A percentile compares a stretch with the other conserved stretches of the same genome.
Conservation (phyloP, 768 basidiomycete genomes). For the Daedaleopsis sinensis region DNA sequence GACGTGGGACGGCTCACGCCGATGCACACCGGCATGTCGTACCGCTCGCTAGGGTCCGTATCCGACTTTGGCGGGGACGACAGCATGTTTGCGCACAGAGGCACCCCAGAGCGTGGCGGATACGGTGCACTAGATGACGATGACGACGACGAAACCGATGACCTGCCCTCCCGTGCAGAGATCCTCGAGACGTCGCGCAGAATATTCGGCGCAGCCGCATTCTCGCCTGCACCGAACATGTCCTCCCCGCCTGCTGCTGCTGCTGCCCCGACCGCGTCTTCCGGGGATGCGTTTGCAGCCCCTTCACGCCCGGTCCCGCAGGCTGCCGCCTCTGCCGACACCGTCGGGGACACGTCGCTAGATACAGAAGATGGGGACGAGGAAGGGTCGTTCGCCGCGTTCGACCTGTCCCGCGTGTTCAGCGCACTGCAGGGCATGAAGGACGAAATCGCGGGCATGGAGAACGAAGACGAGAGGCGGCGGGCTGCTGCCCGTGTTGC, state of each 20-base stretch:
- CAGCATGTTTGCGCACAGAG: slow-evolving; percentile 13
- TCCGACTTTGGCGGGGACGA: slow-evolving; percentile 57
- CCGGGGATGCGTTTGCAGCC: neutral
- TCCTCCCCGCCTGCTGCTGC: neutral
- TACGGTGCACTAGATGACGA: slow-evolving; percentile 12
- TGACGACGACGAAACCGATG: slow-evolving; percentile 24
- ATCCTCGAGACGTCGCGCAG: slow-evolving; percentile 33
- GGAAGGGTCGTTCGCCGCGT: slow-evolving; percentile 37
- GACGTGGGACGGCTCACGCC: slow-evolving; percentile 22
- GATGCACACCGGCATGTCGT: slow-evolving; percentile 37
- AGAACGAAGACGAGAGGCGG: slow-evolving; percentile 61
- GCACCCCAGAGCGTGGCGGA: slow-evolving; percentile 13
- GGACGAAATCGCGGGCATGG: slow-evolving; percentile 71
- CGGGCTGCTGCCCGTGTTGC: slow-evolving; percentile 74
- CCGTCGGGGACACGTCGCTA: slow-evolving; percentile 16
- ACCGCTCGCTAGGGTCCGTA: slow-evolving; percentile 59
- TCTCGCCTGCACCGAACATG: slow-evolving; percentile 2
- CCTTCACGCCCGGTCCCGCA: neutral
- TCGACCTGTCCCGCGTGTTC: slow-evolving; percentile 66
- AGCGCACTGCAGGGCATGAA: slow-evolving; percentile 69
- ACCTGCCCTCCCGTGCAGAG: slow-evolving; percentile 34
- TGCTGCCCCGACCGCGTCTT: neutral
- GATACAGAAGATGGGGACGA: slow-evolving; percentile 16
- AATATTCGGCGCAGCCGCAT: slow-evolving; percentile 30
- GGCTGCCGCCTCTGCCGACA: slow-evolving; percentile 2